Base-by-base conservation (phyloP, 345 rosid genomes). In the Hypericum perforatum region DNA sequence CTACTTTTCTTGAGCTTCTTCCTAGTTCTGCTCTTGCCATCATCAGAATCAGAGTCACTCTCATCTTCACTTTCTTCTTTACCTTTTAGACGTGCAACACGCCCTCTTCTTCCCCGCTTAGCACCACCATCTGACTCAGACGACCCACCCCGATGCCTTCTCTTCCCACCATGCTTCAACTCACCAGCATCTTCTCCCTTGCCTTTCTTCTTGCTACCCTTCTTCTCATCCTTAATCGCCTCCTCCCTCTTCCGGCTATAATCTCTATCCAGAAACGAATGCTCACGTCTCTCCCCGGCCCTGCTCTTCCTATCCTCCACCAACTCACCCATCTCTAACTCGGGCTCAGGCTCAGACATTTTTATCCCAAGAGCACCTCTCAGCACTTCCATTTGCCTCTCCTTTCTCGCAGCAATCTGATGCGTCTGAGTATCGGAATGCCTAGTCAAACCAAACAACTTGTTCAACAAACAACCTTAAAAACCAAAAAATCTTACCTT, bases 371-470 rank as follows among this genome's bases (percentile, higher is more conserved):
- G 74, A n/a, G 98, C 98, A 60, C 77, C 80, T 37, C 95, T 70
- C 54, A 85, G 80, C 16, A 77, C 76, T 60, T 92, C 95, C 96
- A 92, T 79, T 69, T 88, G 96, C 70, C 74, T 83, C 77, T 92
- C 95, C 70, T 88, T 88, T 72, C 98, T 80, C 0, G 96, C 96
- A 61, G 95, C 95, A 63, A 91, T 68, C 69, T 91, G 84, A 62
- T 91, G 96, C 14, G 96, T 81, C 60, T 92, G 86, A 0, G 95
- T 92, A 62, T 83, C 86, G 9, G 82, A 87, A 36, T 74, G 51
- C 86, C 95, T 88, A 57, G 16, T 37, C 55, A 70, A 46, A 12
- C 39, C 16, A 57, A 22, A 22, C 32, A 22, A 22, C 32, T 22
- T 4, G 2, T 22, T 22, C 32, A 22, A 22, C 32, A 22, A 22